These are phyloP conservation scores for Albophoma yamanashiensis DNA, from an alignment of 2,329 filamentous ascomycete species.

Conservation along the genomic window DNA sequence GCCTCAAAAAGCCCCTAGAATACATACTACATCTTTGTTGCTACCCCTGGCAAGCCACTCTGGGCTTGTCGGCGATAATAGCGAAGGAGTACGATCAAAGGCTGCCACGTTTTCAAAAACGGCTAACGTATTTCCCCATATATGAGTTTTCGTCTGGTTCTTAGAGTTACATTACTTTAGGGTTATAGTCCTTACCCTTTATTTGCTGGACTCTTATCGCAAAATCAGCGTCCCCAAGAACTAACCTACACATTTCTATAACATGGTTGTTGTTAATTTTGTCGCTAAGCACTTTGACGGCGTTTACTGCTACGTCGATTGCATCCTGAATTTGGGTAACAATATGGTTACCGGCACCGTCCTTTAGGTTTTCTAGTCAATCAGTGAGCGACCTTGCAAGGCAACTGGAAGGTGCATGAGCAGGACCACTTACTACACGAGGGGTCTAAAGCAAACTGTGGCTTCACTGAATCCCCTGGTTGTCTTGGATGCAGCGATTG, in stretches of 20 bases:
- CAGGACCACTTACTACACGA: neutral
- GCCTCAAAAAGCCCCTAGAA: neutral
- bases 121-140: neutral
- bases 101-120: neutral
- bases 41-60: neutral
- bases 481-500: neutral
- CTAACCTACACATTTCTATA: neutral
- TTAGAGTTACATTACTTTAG: neutral
- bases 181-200: neutral
- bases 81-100: neutral
- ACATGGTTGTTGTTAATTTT: neutral
- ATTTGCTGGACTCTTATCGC: neutral
- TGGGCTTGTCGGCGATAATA: neutral
- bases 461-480: neutral
- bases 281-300: neutral
- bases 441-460: neutral
- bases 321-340: neutral
- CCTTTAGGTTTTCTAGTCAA: neutral
- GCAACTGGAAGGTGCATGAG: neutral
- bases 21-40: neutral
- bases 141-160: neutral
- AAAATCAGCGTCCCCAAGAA: neutral
- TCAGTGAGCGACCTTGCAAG: neutral
- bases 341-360: neutral
- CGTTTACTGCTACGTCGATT: neutral